Evolutionary conservation across 352 stramenopile genomes (phyloP), one percentile per base, ranked within the genome.

Genomic region (Thalassiosira oceanica): DNA sequence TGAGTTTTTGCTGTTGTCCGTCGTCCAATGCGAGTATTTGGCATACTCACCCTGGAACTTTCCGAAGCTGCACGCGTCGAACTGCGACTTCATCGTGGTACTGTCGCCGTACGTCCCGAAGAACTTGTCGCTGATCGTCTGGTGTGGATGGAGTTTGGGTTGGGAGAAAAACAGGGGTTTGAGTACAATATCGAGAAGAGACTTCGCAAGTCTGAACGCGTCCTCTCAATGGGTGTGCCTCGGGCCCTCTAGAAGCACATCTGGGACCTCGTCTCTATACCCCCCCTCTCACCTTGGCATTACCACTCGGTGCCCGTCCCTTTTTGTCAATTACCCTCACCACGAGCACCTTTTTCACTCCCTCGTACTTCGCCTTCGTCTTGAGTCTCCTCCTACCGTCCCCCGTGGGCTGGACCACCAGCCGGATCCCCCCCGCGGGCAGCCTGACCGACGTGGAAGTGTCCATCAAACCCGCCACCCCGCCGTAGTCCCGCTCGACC

Each of bases 51-150:
- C n/a, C n/a, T n/a, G 7, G 7, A 70, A 29, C 21, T 69, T 63
- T 6, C 53, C 51, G 21, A 61, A 76, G 35, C 39, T 64, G 26
- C 65, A 76, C 26, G 20, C 56, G 11, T 31, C 44, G 13, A 76
- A 64, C 11, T 53, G 41, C 4, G 15, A 39, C 3, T 5, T 51
- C 7, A 49, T 8, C 10, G 31, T 69, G 31, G 52, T 37, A 2
- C 0, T 1, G 44, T 80, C 70, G 7, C 56, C 45, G 24, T 49
- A 49, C 0, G 55, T 80, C 1, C 62, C 62, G 41, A 80, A 75
- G n/a, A 74, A 29, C 41, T 80, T 74, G 50, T 80, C 53, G 13
- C 49, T 62, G 24, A 70, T 46, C 8, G 37, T 37, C 18, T 3
- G 2, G 8, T 48, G 0, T 43, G 58, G 16, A 71, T 52, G 18